A percentile compares a stretch with the other conserved stretches of the same genome.
phyloP scores from a whole-genome alignment of 345 rosid species.

The Trapa incisa region DNA sequence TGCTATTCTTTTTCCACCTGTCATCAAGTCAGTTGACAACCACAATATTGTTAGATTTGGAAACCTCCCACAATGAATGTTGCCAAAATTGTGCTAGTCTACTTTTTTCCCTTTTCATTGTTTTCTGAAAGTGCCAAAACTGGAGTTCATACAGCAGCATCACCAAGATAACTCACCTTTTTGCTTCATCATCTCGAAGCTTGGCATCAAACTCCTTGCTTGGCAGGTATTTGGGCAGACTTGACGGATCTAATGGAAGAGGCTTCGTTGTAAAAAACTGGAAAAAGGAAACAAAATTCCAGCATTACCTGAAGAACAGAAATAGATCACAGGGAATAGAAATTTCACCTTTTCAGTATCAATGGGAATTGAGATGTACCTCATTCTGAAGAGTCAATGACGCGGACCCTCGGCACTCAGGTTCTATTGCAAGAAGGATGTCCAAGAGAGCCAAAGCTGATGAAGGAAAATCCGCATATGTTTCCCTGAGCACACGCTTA shows the following conservation, averaged over 20 bases:
- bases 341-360: background rate
- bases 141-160: background rate
- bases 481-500: conserved; percentile 33
- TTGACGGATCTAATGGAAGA: conserved; percentile 39
- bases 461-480: conserved; percentile 35
- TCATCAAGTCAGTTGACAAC: conserved; percentile 3
- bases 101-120: background rate
- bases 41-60: background rate
- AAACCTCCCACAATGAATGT: background rate
- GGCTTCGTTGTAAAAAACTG: conserved; percentile 41
- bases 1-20: conserved; percentile 22
- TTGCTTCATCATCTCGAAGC: conserved; percentile 25
- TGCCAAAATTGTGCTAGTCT: background rate
- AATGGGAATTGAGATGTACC: conserved; percentile 11
- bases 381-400: conserved; percentile 34
- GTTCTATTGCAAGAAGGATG: conserved; percentile 35
- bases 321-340: too few species aligned
- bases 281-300: conserved; percentile 2
- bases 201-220: conserved; percentile 44
- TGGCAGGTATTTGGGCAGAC: conserved; percentile 45
- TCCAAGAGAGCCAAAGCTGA: conserved; percentile 32
- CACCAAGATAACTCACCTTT: conserved; percentile 21
- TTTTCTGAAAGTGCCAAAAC: background rate
- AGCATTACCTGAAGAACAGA: background rate
- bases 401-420: conserved; percentile 34